Conservation (phyloP, 345 rosid species). For the Corymbia maculata region DNA sequence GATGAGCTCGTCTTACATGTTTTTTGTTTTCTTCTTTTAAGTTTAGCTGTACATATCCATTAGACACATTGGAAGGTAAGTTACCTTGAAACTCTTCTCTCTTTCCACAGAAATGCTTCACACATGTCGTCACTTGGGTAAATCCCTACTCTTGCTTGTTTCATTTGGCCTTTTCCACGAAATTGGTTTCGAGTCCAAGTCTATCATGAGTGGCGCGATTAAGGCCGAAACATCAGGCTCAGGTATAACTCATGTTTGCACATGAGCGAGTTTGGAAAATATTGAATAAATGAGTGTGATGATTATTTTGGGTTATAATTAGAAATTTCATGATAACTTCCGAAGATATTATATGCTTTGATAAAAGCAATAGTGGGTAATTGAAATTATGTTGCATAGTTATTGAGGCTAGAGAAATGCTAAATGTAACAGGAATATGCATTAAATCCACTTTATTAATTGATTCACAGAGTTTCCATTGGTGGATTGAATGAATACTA, state of each 20-base stretch:
- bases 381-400: not conserved
- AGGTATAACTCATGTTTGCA: not conserved
- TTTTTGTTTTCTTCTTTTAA: too few relatives aligned
- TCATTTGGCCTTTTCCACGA: too few relatives aligned
- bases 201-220: too few relatives aligned
- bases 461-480: not conserved
- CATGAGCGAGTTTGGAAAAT: not conserved
- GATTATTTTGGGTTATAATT: accelerated
- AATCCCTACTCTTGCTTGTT: too few relatives aligned
- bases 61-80: too few relatives aligned
- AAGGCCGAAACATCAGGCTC: not conserved
- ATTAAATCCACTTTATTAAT: not conserved
- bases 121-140: too few relatives aligned
- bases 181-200: too few relatives aligned
- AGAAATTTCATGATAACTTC: not conserved
- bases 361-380: not conserved
- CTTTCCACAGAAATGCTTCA: accelerated
- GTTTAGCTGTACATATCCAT: too few relatives aligned
- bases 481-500: not conserved
- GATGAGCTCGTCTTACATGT: too few relatives aligned
- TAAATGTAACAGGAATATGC: not conserved
- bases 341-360: not conserved
- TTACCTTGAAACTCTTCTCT: too few relatives aligned
- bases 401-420: not conserved
- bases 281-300: not conserved